Conservation (phyloP, 768 basidiomycete species). For the Termitomyces sp. region DNA sequence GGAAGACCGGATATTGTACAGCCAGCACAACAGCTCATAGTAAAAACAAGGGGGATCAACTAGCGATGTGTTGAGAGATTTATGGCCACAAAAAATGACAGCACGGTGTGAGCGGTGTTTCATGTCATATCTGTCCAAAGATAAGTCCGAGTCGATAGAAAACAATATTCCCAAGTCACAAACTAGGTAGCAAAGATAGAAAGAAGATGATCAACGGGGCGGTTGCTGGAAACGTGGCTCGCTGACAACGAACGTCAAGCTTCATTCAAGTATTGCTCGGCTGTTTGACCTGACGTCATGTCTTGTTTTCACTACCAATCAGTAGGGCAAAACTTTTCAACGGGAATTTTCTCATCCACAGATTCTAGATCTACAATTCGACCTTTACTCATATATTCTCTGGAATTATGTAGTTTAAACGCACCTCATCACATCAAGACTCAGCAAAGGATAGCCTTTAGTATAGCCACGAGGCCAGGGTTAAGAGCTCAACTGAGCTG, state of each 20-base stretch:
- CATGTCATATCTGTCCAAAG: slow-evolving; percentile 10
- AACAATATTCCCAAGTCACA: neutral
- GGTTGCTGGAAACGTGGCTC: neutral
- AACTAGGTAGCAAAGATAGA: neutral
- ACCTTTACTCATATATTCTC: no score
- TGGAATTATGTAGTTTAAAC: neutral
- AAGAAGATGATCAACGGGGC: neutral
- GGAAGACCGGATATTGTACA: slow-evolving; percentile 42
- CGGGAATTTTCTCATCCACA: no score
- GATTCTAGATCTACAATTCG: no score
- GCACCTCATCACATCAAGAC: neutral
- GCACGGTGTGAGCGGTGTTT: slow-evolving; percentile 5
- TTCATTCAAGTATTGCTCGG: neutral
- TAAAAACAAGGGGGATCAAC: neutral
- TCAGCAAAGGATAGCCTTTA: neutral
- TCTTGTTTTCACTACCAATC: neutral
- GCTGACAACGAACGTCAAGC: neutral
- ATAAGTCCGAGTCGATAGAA: neutral
- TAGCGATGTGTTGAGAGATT: neutral
- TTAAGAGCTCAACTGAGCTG: neutral
- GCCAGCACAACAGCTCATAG: slow-evolving; percentile 24
- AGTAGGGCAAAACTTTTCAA: no score
- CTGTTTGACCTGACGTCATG: no score
- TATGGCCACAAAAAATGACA: slow-evolving; percentile 2
- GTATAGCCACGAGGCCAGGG: neutral